Evolutionary conservation across 2,329 filamentous ascomycete genomes (phyloP).

Genomic region (Helotiales sp.): DNA sequence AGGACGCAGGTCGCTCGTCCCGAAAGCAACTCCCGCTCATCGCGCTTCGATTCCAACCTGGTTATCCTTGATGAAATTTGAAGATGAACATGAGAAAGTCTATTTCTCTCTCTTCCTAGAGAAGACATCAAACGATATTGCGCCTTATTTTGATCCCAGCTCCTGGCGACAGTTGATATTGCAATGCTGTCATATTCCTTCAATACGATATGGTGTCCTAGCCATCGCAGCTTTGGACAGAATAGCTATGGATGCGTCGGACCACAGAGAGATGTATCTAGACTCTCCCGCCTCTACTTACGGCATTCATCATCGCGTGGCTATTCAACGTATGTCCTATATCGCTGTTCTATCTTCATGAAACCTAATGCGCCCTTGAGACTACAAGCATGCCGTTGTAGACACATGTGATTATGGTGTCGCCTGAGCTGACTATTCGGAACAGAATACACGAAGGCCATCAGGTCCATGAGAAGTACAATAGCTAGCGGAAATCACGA

Average conservation of each 20-base stretch:
- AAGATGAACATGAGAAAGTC: conserved; percentile 5
- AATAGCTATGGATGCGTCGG: neutral
- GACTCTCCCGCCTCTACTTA: neutral
- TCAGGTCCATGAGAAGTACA: conserved; percentile 7
- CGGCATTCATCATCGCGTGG: neutral
- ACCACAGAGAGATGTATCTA: neutral
- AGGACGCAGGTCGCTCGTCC: neutral
- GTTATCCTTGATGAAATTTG: neutral
- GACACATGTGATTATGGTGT: too few relatives aligned
- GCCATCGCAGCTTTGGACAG: neutral
- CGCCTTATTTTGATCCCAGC: conserved; percentile 6
- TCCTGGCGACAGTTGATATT: conserved; percentile 12
- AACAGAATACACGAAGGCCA: conserved; percentile 11
- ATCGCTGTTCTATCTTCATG: too few relatives aligned
- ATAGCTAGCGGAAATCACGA: conserved; percentile 10
- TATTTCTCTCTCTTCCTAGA: conserved; percentile 14
- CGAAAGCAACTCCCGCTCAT: neutral
- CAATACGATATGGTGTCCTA: conserved; percentile 7
- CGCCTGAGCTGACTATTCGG: neutral
- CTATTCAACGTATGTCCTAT: neutral
- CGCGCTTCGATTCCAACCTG: neutral
- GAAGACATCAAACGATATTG: conserved; percentile 4
- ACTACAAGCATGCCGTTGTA: neutral
- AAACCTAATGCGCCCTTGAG: neutral
- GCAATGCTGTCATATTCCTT: conserved; percentile 8